Conservation (phyloP, 1,284 basidiomycete species). For the Apiotrichum gracile region DNA sequence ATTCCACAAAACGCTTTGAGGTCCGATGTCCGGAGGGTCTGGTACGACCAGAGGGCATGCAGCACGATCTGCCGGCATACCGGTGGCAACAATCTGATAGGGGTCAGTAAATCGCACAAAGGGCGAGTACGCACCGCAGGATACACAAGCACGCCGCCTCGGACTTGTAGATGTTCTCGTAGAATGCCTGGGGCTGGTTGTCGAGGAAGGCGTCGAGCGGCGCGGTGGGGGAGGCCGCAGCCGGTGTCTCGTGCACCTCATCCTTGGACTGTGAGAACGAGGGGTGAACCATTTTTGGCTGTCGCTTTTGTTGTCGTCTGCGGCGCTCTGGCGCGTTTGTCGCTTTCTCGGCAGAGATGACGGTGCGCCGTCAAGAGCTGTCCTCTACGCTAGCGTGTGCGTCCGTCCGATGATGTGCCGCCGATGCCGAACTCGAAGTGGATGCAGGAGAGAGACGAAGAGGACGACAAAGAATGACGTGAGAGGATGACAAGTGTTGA, state of each 20-base stretch:
- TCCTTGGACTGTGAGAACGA: constrained; percentile 29
- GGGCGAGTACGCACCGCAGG: constrained; percentile 59
- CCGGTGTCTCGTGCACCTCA: neutral
- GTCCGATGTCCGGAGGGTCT: constrained; percentile 61
- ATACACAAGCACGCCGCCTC: constrained; percentile 92
- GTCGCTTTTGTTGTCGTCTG: neutral
- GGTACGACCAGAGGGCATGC: constrained; percentile 86
- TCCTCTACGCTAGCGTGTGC: too few relatives aligned
- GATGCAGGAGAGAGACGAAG: too few relatives aligned
- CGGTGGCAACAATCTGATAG: constrained; percentile 67
- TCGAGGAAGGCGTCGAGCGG: constrained; percentile 65
- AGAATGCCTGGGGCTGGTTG: constrained; percentile 73
- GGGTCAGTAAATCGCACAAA: neutral
- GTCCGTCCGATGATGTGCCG: too few relatives aligned
- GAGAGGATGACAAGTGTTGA: too few relatives aligned
- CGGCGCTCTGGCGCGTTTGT: too few relatives aligned
- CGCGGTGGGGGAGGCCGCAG: constrained; percentile 29
- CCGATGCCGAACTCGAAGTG: too few relatives aligned
- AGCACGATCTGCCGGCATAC: constrained; percentile 86
- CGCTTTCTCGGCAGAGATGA: too few relatives aligned
- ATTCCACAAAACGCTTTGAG: constrained; percentile 78
- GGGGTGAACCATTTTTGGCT: constrained; percentile 34
- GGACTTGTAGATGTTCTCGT: constrained; percentile 76
- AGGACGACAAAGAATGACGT: too few relatives aligned
- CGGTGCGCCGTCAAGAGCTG: too few relatives aligned